Evolutionary conservation across 352 stramenopile genomes (phyloP), one percentile per base, ranked within the genome.

Genomic region (Globisporangium megalacanthum): DNA sequence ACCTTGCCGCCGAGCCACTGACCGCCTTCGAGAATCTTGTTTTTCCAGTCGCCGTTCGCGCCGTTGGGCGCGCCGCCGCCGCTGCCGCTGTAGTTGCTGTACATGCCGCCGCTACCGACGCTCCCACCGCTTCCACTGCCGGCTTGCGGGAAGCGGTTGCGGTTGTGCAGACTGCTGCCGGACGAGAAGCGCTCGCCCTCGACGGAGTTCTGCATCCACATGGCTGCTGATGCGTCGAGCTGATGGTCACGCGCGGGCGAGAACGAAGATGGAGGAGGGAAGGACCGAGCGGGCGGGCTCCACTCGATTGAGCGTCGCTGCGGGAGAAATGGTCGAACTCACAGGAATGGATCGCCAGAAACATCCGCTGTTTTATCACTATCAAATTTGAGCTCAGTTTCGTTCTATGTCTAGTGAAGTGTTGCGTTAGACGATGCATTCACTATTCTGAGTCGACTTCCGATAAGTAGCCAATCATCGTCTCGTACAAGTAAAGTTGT

Each of bases 1-100:
- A 89, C 79, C 60, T 89, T 89, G 8, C 77, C 79, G 17, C 76
- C 79, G 17, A 89, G 61, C 79, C 79, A 89, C 54, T 89, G 79
- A 51, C 79, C 79, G 56, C 77, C 74, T 42, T 85, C 77, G 22
- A 89, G 58, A 60, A 89, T 74, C 52, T 83, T 84, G 57, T 62
- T 77, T 62, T 89, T 89, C 79, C 79, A 89, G 65, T 86, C 77
- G 54, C 68, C 70, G 3, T 75, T 58, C 8, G 29, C 44, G 5
- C 55, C 58, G 6, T 4, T 13, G 36, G 49, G 25, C 22, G 31
- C 15, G 39, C 33, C 41, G 20, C 46, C 47, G 19, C 39, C 29
- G 39, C 70, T 50, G 36, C 65, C 61, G 25, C 66, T 65, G 60
- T 72, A 77, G 20, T 59, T 58, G 44, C 61, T 58, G 48, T 75